Evolutionary conservation across 2,329 filamentous ascomycete species (phyloP).

Genomic region (Aspergillus proliferans): DNA sequence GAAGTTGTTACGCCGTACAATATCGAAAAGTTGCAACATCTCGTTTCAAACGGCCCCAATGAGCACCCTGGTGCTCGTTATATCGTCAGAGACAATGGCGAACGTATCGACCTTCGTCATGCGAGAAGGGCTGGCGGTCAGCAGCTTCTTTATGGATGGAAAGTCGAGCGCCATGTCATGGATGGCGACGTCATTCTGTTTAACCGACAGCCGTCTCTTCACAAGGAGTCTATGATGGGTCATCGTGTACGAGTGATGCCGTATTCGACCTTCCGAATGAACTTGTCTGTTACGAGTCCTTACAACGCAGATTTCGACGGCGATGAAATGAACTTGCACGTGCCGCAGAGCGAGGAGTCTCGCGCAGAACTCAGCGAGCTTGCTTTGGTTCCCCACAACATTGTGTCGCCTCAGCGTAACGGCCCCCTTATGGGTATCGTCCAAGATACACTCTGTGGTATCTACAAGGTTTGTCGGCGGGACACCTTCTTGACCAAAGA

Average conservation of each 20-base stretch:
- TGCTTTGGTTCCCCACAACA: slow-evolving; percentile 96
- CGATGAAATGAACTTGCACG: slow-evolving; percentile 99
- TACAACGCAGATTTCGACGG: slow-evolving; percentile 99
- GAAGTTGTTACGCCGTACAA: slow-evolving; percentile 98
- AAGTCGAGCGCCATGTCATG: slow-evolving; percentile 93
- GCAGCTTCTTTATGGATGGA: slow-evolving; percentile 94
- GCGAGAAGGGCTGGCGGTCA: slow-evolving; percentile 74
- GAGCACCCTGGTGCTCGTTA: slow-evolving; percentile 95
- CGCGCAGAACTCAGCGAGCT: slow-evolving; percentile 90
- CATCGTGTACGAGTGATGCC: slow-evolving; percentile 97
- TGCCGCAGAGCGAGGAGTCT: slow-evolving; percentile 94
- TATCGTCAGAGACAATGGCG: slow-evolving; percentile 87
- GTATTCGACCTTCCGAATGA: slow-evolving; percentile 96
- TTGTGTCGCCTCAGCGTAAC: slow-evolving; percentile 96
- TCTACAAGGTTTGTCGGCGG: slow-evolving; percentile 92
- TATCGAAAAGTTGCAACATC: slow-evolving; percentile 79
- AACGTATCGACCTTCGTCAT: slow-evolving; percentile 89
- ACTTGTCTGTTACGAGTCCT: slow-evolving; percentile 92
- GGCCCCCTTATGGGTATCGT: slow-evolving; percentile 99
- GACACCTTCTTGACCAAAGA: slow-evolving; percentile 88
- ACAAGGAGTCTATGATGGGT: slow-evolving; percentile 99
- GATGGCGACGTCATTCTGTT: slow-evolving; percentile 98
- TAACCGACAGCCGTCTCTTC: slow-evolving; percentile 96
- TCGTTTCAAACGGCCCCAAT: slow-evolving; percentile 90
- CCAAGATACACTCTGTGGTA: slow-evolving; percentile 91